Percentiles rank a stretch among this genome's conserved stretches.
These are phyloP conservation scores for Fraxinus pennsylvanica DNA, from an alignment of 257 asterid genomes.

Conservation along the genomic window DNA sequence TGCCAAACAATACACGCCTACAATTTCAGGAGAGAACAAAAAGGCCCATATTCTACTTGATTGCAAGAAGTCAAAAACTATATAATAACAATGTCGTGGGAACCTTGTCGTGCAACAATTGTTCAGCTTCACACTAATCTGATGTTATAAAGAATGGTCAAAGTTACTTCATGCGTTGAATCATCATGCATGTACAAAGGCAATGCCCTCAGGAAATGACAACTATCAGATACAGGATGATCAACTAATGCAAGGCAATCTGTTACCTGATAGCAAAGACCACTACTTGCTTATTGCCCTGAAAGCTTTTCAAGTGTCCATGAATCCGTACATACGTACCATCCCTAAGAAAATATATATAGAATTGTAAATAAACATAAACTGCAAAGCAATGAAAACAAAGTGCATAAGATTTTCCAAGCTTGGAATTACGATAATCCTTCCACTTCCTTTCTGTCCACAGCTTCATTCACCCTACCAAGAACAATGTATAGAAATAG, in stretches of 20 bases:
- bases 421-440: constrained; percentile 42
- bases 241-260: background rate
- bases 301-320: constrained; percentile 64
- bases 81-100: background rate
- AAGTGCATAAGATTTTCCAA: background rate
- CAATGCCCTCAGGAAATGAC: background rate
- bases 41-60: background rate
- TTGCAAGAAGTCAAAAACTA: background rate
- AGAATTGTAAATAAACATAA: constrained; percentile 8
- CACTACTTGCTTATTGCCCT: constrained; percentile 65
- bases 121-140: background rate
- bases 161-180: background rate
- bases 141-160: background rate
- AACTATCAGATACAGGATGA: background rate
- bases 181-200: background rate
- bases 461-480: constrained; percentile 78
- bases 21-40: background rate
- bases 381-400: background rate
- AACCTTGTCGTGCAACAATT: background rate
- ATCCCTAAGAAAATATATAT: constrained; percentile 40
- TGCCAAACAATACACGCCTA: background rate
- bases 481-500: background rate
- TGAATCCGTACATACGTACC: constrained; percentile 71
- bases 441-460: constrained; percentile 69
- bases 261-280: constrained; percentile 76